Conservation (phyloP, 75 land plant genomes). For the Larix kaempferi region DNA sequence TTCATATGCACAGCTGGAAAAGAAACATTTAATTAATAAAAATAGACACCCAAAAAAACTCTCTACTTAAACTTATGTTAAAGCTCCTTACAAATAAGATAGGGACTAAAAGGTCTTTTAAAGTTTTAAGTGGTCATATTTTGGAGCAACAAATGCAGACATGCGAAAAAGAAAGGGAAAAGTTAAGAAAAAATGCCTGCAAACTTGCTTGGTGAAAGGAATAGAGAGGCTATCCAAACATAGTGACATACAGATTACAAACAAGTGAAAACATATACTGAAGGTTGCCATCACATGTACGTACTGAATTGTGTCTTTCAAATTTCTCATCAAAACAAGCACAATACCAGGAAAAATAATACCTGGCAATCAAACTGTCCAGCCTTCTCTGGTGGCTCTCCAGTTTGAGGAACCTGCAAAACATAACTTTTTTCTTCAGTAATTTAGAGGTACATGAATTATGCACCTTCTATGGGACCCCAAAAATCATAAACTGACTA, state of each 20-base stretch:
- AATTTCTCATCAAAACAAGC: not conserved
- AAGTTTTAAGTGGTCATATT: not conserved
- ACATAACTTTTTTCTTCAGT: not conserved
- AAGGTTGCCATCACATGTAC: not conserved
- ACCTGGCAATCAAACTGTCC: slow-evolving; percentile 40
- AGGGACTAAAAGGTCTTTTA: not conserved
- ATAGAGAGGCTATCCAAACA: not conserved
- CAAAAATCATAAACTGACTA: not conserved
- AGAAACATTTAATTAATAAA: not conserved
- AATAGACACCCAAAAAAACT: not conserved
- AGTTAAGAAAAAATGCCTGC: not conserved
- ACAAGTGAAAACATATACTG: not conserved
- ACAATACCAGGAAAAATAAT: not conserved
- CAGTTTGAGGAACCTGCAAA: slow-evolving; percentile 14
- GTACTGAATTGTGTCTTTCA: not conserved
- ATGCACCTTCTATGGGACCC: not conserved
- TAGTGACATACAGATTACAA: not conserved
- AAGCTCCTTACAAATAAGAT: not conserved
- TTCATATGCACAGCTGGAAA: not conserved
- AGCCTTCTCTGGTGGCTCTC: slow-evolving; percentile 10
- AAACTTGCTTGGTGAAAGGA: not conserved
- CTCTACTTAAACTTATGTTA: not conserved
- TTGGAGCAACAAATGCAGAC: not conserved
- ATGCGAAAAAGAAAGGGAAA: not conserved
- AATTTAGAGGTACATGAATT: not conserved